phyloP scores from a whole-genome alignment of 192 early-diverging fungal genomes.

The Linnemannia hyalina region DNA sequence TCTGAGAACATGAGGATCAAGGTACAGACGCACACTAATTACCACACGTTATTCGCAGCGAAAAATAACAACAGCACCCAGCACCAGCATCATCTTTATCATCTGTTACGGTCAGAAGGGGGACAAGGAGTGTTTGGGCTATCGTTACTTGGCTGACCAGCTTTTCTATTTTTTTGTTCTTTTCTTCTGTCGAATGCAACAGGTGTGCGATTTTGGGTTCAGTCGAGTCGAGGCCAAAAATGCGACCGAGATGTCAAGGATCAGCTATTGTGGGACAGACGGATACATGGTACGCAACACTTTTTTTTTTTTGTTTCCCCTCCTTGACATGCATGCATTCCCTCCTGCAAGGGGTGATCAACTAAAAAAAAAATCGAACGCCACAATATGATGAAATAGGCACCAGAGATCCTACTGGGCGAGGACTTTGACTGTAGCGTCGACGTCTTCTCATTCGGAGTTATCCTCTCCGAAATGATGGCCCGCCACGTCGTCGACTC shows the following conservation, averaged over 20 bases:
- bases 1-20: conserved; percentile 56
- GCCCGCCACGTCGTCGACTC: conserved; percentile 49
- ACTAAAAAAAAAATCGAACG: too few species aligned
- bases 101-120: conserved; percentile 3
- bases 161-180: background rate
- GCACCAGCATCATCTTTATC: background rate
- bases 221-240: conserved; percentile 47
- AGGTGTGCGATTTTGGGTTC: conserved; percentile 57
- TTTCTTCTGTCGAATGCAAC: background rate
- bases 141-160: background rate
- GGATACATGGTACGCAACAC: conserved; percentile 45
- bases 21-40: conserved; percentile 22
- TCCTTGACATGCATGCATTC: background rate
- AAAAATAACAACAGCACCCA: background rate
- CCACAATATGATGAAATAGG: background rate
- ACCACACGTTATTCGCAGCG: background rate
- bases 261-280: conserved; percentile 54
- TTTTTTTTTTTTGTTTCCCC: background rate
- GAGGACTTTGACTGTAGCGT: conserved; percentile 56
- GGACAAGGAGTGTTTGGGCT: conserved; percentile 1
- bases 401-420: conserved; percentile 52
- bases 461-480: conserved; percentile 57
- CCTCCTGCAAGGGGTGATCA: too few species aligned
- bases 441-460: conserved; percentile 52
- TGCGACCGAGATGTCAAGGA: conserved; percentile 49